phyloP scores from a whole-genome alignment of 1,284 basidiomycete genomes.

The Marasmius sp. region DNA sequence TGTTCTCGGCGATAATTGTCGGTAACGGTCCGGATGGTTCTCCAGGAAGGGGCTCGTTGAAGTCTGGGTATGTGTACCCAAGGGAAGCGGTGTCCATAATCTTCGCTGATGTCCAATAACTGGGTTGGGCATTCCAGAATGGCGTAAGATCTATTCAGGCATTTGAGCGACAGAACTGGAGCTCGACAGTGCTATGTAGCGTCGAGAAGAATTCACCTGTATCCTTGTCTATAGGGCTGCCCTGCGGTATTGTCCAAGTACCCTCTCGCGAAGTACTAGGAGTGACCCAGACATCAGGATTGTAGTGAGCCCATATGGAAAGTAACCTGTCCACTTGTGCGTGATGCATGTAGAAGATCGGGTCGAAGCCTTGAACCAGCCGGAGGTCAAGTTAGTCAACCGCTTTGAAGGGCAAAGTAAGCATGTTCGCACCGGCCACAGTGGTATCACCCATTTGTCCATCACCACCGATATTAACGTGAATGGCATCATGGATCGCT shows the following conservation, averaged over 20 bases:
- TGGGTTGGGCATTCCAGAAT: slow-evolving; percentile 24
- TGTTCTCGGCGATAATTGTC: slow-evolving; percentile 29
- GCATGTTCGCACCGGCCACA: slow-evolving; percentile 30
- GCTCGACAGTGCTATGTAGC: not conserved
- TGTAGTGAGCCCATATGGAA: slow-evolving; percentile 42
- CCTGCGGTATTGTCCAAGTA: slow-evolving; percentile 33
- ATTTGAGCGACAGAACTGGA: not conserved
- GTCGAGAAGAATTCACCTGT: slow-evolving; percentile 31
- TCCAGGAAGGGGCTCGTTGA: slow-evolving; percentile 36
- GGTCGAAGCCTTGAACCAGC: slow-evolving; percentile 38
- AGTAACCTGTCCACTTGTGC: slow-evolving; percentile 46
- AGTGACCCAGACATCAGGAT: slow-evolving; percentile 37
- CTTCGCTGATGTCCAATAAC: slow-evolving; percentile 31
- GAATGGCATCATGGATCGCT: slow-evolving; percentile 47
- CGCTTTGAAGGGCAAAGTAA: not conserved
- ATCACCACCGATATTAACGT: slow-evolving; percentile 38
- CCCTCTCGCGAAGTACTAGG: slow-evolving; percentile 30
- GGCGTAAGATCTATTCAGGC: slow-evolving; percentile 27
- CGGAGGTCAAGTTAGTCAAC: not conserved
- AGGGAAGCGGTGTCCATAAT: slow-evolving; percentile 22
- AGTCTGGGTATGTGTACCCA: slow-evolving; percentile 46
- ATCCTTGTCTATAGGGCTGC: slow-evolving; percentile 26
- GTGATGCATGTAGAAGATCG: slow-evolving; percentile 51
- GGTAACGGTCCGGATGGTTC: slow-evolving; percentile 26
- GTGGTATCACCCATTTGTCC: slow-evolving; percentile 45